phyloP scores from a whole-genome alignment of 148 eudicot genomes.

The Oxyria digyna region DNA sequence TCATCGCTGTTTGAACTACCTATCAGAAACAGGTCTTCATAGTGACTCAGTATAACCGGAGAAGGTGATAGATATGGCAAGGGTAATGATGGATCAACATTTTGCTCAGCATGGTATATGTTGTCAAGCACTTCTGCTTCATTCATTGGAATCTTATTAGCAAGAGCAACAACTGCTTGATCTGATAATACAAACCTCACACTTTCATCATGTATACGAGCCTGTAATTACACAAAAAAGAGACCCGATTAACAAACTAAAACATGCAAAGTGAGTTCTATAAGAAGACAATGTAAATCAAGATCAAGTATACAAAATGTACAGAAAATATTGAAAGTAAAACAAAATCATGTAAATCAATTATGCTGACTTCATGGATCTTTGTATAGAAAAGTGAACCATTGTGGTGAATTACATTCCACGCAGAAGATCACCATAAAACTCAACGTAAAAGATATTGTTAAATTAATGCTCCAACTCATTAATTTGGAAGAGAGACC shows the following conservation, averaged over 20 bases:
- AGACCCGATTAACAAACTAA: not conserved
- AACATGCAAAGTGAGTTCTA: not conserved
- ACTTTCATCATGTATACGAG: constrained; percentile 96
- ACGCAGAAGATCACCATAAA: not conserved
- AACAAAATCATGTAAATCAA: not conserved
- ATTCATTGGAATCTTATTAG: constrained; percentile 37
- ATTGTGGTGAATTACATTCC: not conserved
- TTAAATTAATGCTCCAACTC: not conserved
- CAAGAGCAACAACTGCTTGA: constrained; percentile 65
- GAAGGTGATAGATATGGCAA: constrained; percentile 40
- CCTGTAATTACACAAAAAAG: constrained; percentile 32
- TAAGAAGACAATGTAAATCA: not conserved
- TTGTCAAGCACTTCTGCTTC: constrained; percentile 35
- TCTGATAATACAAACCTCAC: constrained; percentile 82
- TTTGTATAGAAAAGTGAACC: no score
- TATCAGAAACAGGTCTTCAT: constrained; percentile 52
- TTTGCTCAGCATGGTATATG: constrained; percentile 48
- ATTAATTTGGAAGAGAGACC: not conserved
- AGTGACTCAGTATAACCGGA: constrained; percentile 62
- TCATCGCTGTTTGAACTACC: constrained; percentile 26
- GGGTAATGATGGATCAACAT: constrained; percentile 25
- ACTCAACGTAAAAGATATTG: not conserved
- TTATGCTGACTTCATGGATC: no score
- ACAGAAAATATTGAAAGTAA: not conserved
- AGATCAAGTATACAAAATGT: not conserved